Conservation (phyloP, 352 stramenopile genomes). For the Thalassiosira exigua region DNA sequence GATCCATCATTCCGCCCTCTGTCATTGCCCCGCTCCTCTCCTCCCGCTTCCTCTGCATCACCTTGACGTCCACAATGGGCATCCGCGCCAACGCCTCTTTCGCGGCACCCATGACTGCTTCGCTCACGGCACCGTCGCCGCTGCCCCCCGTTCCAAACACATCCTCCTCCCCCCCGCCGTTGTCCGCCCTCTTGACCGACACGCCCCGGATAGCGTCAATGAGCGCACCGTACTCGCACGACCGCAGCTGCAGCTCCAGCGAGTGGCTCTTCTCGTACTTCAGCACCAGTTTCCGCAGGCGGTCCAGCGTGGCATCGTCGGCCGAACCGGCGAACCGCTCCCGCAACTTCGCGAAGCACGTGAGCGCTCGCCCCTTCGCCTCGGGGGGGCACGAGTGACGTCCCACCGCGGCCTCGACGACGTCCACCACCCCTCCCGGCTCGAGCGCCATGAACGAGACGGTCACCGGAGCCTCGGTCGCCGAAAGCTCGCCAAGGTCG, state of each 20-base stretch:
- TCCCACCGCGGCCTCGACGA: conserved; percentile 70
- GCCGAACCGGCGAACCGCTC: conserved; percentile 87
- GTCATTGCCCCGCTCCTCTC: conserved; percentile 45
- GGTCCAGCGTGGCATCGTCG: conserved; percentile 87
- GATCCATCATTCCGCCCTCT: conserved; percentile 48
- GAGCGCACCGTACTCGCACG: conserved; percentile 94
- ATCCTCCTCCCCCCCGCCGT: conserved; percentile 57
- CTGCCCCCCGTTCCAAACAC: conserved; percentile 67
- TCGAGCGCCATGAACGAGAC: conserved; percentile 78
- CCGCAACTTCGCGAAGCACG: conserved; percentile 93
- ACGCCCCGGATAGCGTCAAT: conserved; percentile 83
- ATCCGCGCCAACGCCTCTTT: conserved; percentile 92
- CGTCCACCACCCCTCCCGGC: conserved; percentile 61
- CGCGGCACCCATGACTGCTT: conserved; percentile 66
- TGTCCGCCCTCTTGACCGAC: conserved; percentile 40
- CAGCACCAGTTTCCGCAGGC: conserved; percentile 85
- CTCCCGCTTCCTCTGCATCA: conserved; percentile 73
- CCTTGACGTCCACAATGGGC: conserved; percentile 91
- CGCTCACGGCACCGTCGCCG: conserved; percentile 55
- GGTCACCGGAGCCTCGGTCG: conserved; percentile 38
- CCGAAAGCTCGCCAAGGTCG: not conserved
- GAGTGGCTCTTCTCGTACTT: conserved; percentile 91
- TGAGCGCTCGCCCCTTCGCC: conserved; percentile 77
- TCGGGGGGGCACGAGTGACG: conserved; percentile 69
- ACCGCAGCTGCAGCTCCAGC: conserved; percentile 96